Evolutionary conservation across 371 early-diverging fungal species (phyloP), one percentile per base, ranked within the genome.

Genomic region (Edhazardia aedis): DNA sequence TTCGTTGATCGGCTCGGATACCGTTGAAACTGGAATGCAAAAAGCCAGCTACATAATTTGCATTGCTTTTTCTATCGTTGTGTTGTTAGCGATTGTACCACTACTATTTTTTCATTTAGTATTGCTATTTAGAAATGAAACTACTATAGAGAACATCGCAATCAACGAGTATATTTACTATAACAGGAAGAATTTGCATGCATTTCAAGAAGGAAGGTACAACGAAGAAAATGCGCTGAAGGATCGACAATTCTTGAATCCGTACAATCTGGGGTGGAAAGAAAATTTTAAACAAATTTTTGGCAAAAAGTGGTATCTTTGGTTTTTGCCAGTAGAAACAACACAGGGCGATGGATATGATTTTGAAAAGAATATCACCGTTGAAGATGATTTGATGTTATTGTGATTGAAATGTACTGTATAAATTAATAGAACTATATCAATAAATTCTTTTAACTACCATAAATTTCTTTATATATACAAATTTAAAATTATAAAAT

Each of bases 191-290:
- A 44, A 49, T 47, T 26, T n/a, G 14, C 39, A 59, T 43, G 38
- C 63, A 9, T 68, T 86, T 81, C 64, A 80, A 78, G 57, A 81
- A 81, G 64, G 83, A 83, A 38, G 78, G 77, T 11, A 79, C 75
- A 44, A 76, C 84, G 61, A 77, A 80, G 53, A 74, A 76, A 47
- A 66, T 67, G 57, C 78, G 75, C 25, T 76, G 63, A 72, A 58
- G 72, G 47, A 62, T 67, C 79, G 55, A 73, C 66, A 51, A 71
- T 70, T 71, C 75, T 76, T 76, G 57, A 74, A 80, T 67, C 92
- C 96, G 1, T 96, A 89, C 71, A 81, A 92, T 69, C 67, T 90
- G 47, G 91, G 92, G 2, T 53, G 76, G 3, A 59, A 75, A 51
- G 72, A 75, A 40, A 89, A 89, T 56, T 75, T 84, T 48, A 71